These are phyloP conservation scores for Aspergillus vadensis DNA, from an alignment of 2,329 filamentous ascomycete species.

Conservation along the genomic window DNA sequence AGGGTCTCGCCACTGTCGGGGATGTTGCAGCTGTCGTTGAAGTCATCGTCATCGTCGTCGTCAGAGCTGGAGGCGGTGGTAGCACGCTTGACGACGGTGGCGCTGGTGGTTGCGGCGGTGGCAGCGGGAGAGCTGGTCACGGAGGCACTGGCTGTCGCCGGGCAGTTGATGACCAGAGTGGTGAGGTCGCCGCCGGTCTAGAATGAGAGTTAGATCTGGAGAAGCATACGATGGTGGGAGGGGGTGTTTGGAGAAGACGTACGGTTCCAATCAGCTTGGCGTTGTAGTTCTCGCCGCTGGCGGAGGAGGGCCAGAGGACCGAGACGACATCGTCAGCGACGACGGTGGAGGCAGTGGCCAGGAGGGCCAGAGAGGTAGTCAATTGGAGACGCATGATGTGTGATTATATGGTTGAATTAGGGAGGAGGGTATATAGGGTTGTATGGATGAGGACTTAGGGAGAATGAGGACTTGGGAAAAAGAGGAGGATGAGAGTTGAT, in stretches of 20 bases:
- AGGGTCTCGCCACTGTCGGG: neutral
- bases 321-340: constrained; percentile 20
- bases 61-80: constrained; percentile 12
- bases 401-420: neutral
- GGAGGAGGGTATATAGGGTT: neutral
- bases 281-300: neutral
- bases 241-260: neutral
- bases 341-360: constrained; percentile 29
- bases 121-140: constrained; percentile 21
- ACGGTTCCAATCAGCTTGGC: constrained; percentile 20
- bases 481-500: neutral
- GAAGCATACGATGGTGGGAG: neutral
- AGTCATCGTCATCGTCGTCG: neutral
- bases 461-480: neutral
- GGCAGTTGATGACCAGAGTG: constrained; percentile 2
- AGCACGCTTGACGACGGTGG: constrained; percentile 9
- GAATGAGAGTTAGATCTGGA: neutral
- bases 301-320: neutral
- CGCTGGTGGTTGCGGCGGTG: constrained; percentile 19
- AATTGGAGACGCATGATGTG: constrained; percentile 19
- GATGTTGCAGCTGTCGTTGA: neutral
- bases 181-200: constrained; percentile 4
- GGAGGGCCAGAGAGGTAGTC: constrained; percentile 26
- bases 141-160: neutral
- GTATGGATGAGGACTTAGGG: neutral